These are phyloP conservation scores for Aureobasidium lini DNA, from an alignment of 2,329 filamentous ascomycete genomes.

Conservation along the genomic window DNA sequence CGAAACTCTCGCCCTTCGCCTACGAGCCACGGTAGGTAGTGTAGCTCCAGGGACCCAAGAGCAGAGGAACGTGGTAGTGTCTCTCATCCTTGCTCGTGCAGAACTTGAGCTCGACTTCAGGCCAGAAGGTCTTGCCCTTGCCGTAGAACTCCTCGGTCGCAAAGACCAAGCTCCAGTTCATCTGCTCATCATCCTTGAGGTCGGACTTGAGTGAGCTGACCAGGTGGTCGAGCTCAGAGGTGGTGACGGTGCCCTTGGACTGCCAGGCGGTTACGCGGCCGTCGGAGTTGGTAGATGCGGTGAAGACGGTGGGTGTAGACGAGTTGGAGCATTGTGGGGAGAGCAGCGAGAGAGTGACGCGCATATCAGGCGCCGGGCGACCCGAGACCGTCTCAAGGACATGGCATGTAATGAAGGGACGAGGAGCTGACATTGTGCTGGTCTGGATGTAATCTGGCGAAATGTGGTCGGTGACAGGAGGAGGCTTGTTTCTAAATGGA, in stretches of 20 bases:
- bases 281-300: slow-evolving; percentile 65
- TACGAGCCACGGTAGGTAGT: slow-evolving; percentile 74
- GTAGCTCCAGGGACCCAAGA: slow-evolving; percentile 73
- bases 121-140: slow-evolving; percentile 49
- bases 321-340: slow-evolving; percentile 22
- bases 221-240: slow-evolving; percentile 32
- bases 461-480: not conserved
- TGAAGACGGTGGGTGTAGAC: slow-evolving; percentile 42
- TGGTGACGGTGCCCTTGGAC: slow-evolving; percentile 33
- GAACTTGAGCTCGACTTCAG: slow-evolving; percentile 50
- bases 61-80: slow-evolving; percentile 72
- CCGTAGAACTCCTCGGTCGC: slow-evolving; percentile 67
- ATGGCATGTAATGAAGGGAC: slow-evolving; percentile 70
- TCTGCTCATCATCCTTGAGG: slow-evolving; percentile 32
- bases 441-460: not conserved
- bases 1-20: slow-evolving; percentile 14
- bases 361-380: slow-evolving; percentile 58
- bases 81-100: slow-evolving; percentile 41
- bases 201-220: slow-evolving; percentile 29
- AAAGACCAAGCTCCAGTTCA: slow-evolving; percentile 63
- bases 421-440: slow-evolving; percentile 15
- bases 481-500: not conserved
- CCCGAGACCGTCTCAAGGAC: slow-evolving; percentile 75
- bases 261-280: slow-evolving; percentile 66
- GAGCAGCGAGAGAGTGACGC: slow-evolving; percentile 54